phyloP scores from a whole-genome alignment of 2,329 filamentous ascomycete species.

The Fonsecaea nubica region DNA sequence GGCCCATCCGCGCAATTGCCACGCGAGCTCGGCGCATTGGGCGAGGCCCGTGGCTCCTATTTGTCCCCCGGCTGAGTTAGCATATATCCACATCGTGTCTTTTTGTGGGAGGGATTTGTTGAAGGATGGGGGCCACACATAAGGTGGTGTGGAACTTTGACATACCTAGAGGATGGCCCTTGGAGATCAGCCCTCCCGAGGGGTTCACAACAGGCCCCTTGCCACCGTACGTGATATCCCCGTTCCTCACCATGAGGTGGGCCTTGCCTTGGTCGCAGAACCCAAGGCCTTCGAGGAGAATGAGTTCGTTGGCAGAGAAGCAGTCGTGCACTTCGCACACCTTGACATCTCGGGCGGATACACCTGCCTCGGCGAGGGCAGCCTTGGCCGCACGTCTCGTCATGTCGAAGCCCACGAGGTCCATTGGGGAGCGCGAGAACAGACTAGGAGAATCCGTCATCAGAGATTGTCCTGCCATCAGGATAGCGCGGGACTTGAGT shows the following conservation, averaged over 20 bases:
- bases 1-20: constrained; percentile 95
- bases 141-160: neutral
- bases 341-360: constrained; percentile 70
- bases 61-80: neutral
- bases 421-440: constrained; percentile 80
- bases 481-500: constrained; percentile 77
- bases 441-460: constrained; percentile 80
- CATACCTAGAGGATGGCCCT: constrained; percentile 85
- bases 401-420: constrained; percentile 91
- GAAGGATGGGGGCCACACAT: neutral
- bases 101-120: neutral
- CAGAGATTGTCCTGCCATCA: constrained; percentile 85
- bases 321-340: constrained; percentile 96
- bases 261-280: constrained; percentile 80
- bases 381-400: constrained; percentile 70
- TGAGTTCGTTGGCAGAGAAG: constrained; percentile 94
- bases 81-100: neutral
- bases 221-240: constrained; percentile 90
- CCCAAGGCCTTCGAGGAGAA: constrained; percentile 84
- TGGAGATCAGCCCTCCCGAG: constrained; percentile 91
- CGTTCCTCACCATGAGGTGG: constrained; percentile 83
- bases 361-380: constrained; percentile 77
- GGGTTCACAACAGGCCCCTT: constrained; percentile 80
- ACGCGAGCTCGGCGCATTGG: constrained; percentile 94
- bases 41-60: constrained; percentile 78